Percentiles rank a stretch among this genome's conserved stretches.
These are phyloP conservation scores for Brassica juncea DNA, from an alignment of 345 rosid species.

Conservation along the genomic window DNA sequence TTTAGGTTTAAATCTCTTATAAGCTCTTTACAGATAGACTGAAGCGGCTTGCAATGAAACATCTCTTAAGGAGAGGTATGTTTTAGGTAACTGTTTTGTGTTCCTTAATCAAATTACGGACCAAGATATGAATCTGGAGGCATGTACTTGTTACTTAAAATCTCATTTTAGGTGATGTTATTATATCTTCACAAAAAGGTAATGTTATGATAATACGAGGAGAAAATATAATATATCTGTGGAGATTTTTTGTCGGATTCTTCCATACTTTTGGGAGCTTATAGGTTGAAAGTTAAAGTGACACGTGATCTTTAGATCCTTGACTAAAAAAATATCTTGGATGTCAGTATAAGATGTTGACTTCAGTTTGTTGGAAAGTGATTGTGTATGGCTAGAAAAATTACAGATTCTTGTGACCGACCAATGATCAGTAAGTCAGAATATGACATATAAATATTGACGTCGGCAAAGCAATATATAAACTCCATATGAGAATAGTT, in stretches of 20 bases:
- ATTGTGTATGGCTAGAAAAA: background rate
- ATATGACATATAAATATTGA: background rate
- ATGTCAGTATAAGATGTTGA: background rate
- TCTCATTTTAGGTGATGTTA: background rate
- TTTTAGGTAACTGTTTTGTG: background rate
- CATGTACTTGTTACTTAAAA: background rate
- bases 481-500: background rate
- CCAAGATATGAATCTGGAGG: background rate
- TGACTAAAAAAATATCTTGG: conserved; percentile 9
- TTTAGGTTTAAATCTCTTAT: conserved; percentile 10
- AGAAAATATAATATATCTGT: background rate
- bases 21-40: background rate
- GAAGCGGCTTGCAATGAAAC: conserved; percentile 1
- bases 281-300: conserved; percentile 19
- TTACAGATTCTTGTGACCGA: background rate
- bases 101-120: background rate
- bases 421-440: background rate
- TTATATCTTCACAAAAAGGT: conserved; percentile 8
- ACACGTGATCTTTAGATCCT: conserved; percentile 5
- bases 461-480: background rate
- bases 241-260: conserved; percentile 16
- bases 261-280: conserved; percentile 24
- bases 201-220: background rate
- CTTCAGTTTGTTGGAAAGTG: conserved; percentile 13
- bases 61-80: conserved; percentile 6